Evolutionary conservation across 2,329 filamentous ascomycete genomes (phyloP), one percentile per base, ranked within the genome.

Genomic region (Aspergillus sp.): DNA sequence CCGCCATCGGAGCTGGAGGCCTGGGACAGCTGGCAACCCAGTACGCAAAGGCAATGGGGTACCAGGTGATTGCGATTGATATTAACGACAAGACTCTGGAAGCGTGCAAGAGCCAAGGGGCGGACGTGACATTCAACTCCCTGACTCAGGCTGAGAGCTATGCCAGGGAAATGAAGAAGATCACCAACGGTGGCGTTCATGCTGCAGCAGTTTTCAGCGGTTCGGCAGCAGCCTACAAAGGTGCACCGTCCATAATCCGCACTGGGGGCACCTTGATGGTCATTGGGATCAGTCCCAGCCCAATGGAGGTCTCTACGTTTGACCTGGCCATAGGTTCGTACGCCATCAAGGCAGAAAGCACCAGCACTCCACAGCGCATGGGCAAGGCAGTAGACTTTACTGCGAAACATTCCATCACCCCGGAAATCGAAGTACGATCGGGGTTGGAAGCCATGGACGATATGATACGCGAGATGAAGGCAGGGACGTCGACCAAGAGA

Each of bases 401-500:
- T 9, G 53, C 53, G 2, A 43, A 55, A 15, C 44, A 55, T 44
- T 22, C 20, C n/a, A 55, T 55, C n/a, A 43, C 43, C 17, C 53
- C 44, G 9, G 44, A 49, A 38, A 32, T 49, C 1, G 38, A 55
- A 15, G 6, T 55, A n/a, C 44, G 53, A n/a, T 15, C 22, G 2
- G n/a, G n/a, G n/a, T 5, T 49, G 43, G 53, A 55, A 17, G 22
- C 20, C 4, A 38, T 49, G 15, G 44, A 48, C 11, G 44, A 22
- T 15, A 55, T 49, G 53, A 18, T 49, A 18, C 8, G 22, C 4
- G 53, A 49, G 45, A 55, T 49, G 47, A 17, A 39, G 18, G 47
- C 47, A n/a, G 47, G 47, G 75, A 92, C 90, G 38, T 43, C 49
- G n/a, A 34, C n/a, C 3, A 42, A n/a, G 17, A 13, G 49, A 17